Percentiles rank a stretch among this genome's conserved stretches.
Conservation (phyloP, 2,329 filamentous ascomycete species). For the Simplicillium sp. region DNA sequence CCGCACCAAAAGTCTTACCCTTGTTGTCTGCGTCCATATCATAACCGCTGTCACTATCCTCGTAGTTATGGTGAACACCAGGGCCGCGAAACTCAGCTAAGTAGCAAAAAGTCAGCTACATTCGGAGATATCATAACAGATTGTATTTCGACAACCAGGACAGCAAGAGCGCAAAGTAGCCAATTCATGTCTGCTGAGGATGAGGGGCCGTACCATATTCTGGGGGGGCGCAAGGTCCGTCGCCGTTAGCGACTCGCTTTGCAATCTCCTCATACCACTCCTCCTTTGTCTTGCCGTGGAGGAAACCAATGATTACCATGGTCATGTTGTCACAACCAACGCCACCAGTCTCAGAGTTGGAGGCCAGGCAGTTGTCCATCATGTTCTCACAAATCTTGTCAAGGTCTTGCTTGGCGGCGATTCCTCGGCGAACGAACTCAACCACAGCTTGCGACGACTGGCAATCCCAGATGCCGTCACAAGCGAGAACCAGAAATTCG, state of each 20-base stretch:
- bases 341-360: slow-evolving; percentile 94
- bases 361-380: slow-evolving; percentile 99
- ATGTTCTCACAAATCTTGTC: slow-evolving; percentile 98
- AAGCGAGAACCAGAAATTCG: slow-evolving; percentile 89
- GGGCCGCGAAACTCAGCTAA: slow-evolving; percentile 78
- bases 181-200: slow-evolving; percentile 2
- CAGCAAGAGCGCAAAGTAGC: slow-evolving; percentile 4
- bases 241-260: slow-evolving; percentile 87
- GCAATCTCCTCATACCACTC: slow-evolving; percentile 97
- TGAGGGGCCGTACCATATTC: slow-evolving; percentile 81
- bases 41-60: slow-evolving; percentile 70
- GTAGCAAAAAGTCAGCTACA: slow-evolving; percentile 14
- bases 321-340: slow-evolving; percentile 99
- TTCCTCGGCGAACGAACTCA: slow-evolving; percentile 92
- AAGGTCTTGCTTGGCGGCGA: slow-evolving; percentile 91
- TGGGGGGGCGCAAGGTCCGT: slow-evolving; percentile 95
- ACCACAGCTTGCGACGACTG: slow-evolving; percentile 96
- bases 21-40: slow-evolving; percentile 63
- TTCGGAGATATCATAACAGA: slow-evolving; percentile 8
- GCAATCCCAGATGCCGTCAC: slow-evolving; percentile 99
- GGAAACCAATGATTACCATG: slow-evolving; percentile 81
- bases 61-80: slow-evolving; percentile 72
- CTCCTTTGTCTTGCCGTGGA: slow-evolving; percentile 87
- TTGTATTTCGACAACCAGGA: not conserved
- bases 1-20: slow-evolving; percentile 51